These are phyloP conservation scores for Spathaspora boniae DNA, from an alignment of 805 yeast genomes.

Conservation along the genomic window DNA sequence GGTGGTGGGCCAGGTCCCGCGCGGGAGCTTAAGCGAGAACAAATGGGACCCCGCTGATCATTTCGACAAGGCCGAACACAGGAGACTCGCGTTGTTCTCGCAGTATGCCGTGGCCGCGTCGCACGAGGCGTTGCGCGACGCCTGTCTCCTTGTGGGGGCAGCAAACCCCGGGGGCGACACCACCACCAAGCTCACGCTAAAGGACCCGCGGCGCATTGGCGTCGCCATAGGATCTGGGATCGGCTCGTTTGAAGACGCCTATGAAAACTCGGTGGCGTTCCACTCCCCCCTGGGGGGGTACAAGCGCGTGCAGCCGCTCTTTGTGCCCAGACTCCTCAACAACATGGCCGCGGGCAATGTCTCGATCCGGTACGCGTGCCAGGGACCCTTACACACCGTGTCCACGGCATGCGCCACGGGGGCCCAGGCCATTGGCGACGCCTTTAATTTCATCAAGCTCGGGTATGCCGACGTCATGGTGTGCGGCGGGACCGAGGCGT, in stretches of 20 bases:
- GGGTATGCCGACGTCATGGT: constrained; percentile 85
- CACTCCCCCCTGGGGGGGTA: constrained; percentile 45
- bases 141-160: constrained; percentile 40
- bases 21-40: constrained; percentile 40
- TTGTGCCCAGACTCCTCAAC: constrained; percentile 76
- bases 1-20: constrained; percentile 74
- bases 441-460: constrained; percentile 69
- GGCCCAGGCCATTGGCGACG: constrained; percentile 90
- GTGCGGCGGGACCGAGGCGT: constrained; percentile 92
- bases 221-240: constrained; percentile 92
- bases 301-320: constrained; percentile 75
- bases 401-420: constrained; percentile 99
- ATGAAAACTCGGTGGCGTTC: constrained; percentile 57
- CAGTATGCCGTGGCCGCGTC: constrained; percentile 80
- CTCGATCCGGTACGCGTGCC: constrained; percentile 69
- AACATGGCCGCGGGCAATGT: constrained; percentile 96
- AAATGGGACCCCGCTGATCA: constrained; percentile 53
- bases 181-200: constrained; percentile 22
- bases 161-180: too few species aligned
- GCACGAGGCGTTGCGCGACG: constrained; percentile 69
- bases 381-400: constrained; percentile 85
- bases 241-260: constrained; percentile 76
- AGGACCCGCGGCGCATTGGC: constrained; percentile 44
- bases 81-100: constrained; percentile 67
- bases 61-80: constrained; percentile 44